Conservation (phyloP, 306 rosid species). For the Abrus pulchellus region DNA sequence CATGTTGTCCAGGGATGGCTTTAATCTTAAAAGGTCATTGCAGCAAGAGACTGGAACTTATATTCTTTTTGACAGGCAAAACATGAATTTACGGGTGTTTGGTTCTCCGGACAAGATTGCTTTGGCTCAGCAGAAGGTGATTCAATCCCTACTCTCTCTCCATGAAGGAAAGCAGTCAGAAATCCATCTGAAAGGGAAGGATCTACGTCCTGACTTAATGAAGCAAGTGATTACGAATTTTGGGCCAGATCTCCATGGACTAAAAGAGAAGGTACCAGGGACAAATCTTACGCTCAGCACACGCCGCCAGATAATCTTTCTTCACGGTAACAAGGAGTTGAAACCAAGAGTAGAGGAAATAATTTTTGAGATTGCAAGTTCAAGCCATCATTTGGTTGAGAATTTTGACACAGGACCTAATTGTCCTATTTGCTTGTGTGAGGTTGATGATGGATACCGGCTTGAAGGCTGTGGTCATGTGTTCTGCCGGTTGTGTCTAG, state of each 20-base stretch:
- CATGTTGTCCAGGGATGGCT: conserved; percentile 77
- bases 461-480: conserved; percentile 84
- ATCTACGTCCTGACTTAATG: conserved; percentile 82
- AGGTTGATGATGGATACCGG: conserved; percentile 75
- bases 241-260: conserved; percentile 84
- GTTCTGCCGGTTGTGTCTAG: conserved; percentile 74
- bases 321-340: conserved; percentile 72
- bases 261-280: conserved; percentile 78
- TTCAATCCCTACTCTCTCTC: conserved; percentile 65
- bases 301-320: conserved; percentile 60
- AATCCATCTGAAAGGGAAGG: conserved; percentile 73
- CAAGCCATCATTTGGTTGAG: conserved; percentile 51
- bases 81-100: conserved; percentile 64
- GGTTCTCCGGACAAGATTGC: conserved; percentile 69
- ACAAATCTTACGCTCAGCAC: conserved; percentile 70
- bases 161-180: conserved; percentile 76
- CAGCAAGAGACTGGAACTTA: conserved; percentile 77
- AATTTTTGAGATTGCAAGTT: conserved; percentile 60
- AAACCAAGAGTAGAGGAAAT: conserved; percentile 74
- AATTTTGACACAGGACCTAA: conserved; percentile 53
- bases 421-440: conserved; percentile 93
- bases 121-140: conserved; percentile 66
- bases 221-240: conserved; percentile 81
- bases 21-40: conserved; percentile 57
- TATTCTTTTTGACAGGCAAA: conserved; percentile 74